These are phyloP conservation scores for Sclerotinia nivalis DNA, from an alignment of 2,329 filamentous ascomycete species.

Conservation along the genomic window DNA sequence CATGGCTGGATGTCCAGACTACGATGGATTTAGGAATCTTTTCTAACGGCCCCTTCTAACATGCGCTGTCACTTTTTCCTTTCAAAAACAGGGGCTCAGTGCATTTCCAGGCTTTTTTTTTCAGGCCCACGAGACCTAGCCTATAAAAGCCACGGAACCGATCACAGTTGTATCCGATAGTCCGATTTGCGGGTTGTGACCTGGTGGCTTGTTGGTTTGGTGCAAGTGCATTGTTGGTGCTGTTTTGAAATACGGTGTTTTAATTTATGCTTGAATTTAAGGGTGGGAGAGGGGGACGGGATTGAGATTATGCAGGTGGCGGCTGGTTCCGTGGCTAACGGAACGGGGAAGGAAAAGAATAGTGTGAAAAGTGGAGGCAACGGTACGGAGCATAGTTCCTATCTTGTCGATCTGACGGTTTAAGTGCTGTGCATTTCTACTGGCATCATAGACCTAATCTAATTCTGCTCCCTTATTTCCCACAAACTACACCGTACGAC, in stretches of 20 bases:
- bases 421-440: background rate
- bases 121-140: background rate
- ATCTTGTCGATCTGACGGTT: background rate
- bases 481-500: background rate
- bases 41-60: background rate
- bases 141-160: background rate
- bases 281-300: background rate
- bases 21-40: background rate
- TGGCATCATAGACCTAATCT: background rate
- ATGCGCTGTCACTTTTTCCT: background rate
- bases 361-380: background rate
- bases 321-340: background rate
- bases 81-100: background rate
- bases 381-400: background rate
- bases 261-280: background rate
- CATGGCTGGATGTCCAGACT: no score
- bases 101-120: background rate
- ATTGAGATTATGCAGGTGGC: background rate
- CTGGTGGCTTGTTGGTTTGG: background rate
- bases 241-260: background rate
- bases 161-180: background rate
- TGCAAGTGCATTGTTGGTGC: background rate
- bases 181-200: background rate
- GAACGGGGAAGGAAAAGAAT: background rate
- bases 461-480: no score